Percentiles rank a stretch among this genome's conserved stretches.
phyloP scores from a whole-genome alignment of 1,284 basidiomycete genomes.

The Rhodofomes roseus region DNA sequence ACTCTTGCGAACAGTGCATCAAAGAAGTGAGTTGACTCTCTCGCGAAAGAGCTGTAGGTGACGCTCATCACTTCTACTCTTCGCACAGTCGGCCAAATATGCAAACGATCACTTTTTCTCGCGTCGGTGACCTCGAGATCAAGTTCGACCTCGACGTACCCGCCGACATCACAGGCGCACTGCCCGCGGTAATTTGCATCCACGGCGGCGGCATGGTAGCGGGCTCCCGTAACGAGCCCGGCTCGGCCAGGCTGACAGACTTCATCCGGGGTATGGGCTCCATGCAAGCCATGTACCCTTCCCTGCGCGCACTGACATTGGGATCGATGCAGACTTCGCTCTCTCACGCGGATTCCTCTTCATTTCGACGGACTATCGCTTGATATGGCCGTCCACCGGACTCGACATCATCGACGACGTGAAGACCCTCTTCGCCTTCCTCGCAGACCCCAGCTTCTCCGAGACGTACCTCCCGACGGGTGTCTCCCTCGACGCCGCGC shows the following conservation, averaged over 20 bases:
- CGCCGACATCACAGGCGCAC: background rate
- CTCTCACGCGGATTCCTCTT: background rate
- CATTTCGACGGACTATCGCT: background rate
- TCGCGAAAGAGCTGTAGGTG: too few species aligned
- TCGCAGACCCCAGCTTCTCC: background rate
- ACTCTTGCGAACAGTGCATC: too few species aligned
- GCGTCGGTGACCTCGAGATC: background rate
- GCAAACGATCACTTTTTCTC: background rate
- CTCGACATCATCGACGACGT: conserved; percentile 1
- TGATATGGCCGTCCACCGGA: background rate
- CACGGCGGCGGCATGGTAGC: background rate
- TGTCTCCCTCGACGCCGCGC: background rate
- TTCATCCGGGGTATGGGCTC: background rate
- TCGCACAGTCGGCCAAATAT: too few species aligned
- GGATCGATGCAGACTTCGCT: background rate
- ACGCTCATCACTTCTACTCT: too few species aligned
- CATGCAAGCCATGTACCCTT: background rate
- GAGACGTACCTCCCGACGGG: background rate
- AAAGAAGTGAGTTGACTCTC: too few species aligned
- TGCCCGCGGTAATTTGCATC: background rate
- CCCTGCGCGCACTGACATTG: background rate
- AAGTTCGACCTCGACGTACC: background rate
- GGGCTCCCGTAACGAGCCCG: background rate
- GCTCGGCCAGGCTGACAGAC: too few species aligned
- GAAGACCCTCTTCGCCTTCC: background rate